Conservation (phyloP, 1,284 basidiomycete species). For the Phylloporus sp. region DNA sequence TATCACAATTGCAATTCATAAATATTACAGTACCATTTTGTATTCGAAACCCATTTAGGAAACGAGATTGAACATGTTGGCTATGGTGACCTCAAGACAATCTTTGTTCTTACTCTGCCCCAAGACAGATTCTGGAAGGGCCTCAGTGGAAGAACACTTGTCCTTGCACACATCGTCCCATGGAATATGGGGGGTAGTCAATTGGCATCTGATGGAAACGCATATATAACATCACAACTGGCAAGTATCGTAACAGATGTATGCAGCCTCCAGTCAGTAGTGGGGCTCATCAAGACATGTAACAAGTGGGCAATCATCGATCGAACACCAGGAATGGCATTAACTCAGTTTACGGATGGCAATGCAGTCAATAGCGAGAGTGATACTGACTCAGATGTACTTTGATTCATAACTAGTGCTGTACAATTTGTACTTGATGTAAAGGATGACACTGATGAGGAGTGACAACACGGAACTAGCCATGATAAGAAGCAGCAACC, state of each 20-base stretch:
- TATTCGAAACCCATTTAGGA: neutral
- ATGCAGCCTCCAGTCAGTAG: neutral
- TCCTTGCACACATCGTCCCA: neutral
- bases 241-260: neutral
- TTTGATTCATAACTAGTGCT: too few species aligned
- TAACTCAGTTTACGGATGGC: neutral
- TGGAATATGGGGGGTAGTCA: neutral
- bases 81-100: neutral
- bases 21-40: neutral
- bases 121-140: neutral
- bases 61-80: neutral
- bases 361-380: neutral
- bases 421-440: too few species aligned
- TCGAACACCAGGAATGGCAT: neutral
- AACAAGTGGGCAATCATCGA: neutral
- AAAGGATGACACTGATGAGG: too few species aligned
- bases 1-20: neutral
- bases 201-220: neutral
- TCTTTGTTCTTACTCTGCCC: neutral
- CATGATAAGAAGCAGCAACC: too few species aligned
- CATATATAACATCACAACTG: neutral
- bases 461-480: too few species aligned
- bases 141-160: neutral
- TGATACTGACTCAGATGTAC: neutral
- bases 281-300: neutral